Evolutionary conservation across 2,329 filamentous ascomycete species (phyloP), one percentile per base, ranked within the genome.

Genomic region (Cladosporium velox): DNA sequence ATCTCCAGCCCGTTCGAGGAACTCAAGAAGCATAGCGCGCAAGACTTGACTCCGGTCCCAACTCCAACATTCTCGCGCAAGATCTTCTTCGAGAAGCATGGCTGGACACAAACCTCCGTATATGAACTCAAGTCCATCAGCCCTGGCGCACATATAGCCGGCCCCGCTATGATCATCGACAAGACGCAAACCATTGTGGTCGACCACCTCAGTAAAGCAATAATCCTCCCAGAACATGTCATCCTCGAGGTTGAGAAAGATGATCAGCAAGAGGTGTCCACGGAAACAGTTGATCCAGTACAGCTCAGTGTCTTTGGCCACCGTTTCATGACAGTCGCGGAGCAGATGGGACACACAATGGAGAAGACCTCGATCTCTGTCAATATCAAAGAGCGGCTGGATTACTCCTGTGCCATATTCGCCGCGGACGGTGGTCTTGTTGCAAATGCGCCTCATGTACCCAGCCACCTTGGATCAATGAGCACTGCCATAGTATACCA

Each of bases 61-160:
- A 68, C 49, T 12, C 54, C 54, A 34, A 66, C 47, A 35, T 63
- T 63, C 28, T 61, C 79, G 3, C 85, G 87, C 1, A 81, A 88
- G 59, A 91, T 96, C 0, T 97, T 93, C 77, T 97, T 96, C 70
- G 91, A 95, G 69, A 91, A 89, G 28, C 41, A 47, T 7, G 91
- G 92, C 1, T 86, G 92, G 34, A 81, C 85, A 68, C 85, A 93
- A 21, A 96, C 93, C 0, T 89, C 92, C 0, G 65, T 77, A 0
- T 77, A 70, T 52, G 66, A 71, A 34, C 69, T 77, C 12, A 63
- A 67, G 15, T 57, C 63, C 3, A 64, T 77, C 3, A 52, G 44
- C 3, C 61, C 67, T 4, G 72, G 74, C 4, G 68, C 67, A 34
- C 32, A 65, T 7, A 66, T 78, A 26, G 15, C 64, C 1, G 76